A percentile compares a stretch with the other conserved stretches of the same genome.
Evolutionary conservation across 208 protist species (phyloP).

Genomic region (Trypanosoma platydactyli): DNA sequence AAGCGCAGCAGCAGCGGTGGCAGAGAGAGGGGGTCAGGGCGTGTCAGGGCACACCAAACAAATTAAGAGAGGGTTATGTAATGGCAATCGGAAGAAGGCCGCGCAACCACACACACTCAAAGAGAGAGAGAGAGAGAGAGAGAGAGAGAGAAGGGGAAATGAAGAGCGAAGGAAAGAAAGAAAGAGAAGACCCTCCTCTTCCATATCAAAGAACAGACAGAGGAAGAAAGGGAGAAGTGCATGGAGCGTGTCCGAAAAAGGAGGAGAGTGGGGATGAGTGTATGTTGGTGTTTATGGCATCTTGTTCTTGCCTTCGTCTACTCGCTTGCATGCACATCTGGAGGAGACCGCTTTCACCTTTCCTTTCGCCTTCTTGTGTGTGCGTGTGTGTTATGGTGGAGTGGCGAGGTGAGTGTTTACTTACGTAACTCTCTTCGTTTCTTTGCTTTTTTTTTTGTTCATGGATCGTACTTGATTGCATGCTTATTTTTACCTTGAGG

Average conservation of each 20-base stretch:
- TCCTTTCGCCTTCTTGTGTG: no score
- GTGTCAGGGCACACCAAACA: conserved; percentile 6
- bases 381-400: no score
- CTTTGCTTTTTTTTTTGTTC: not conserved
- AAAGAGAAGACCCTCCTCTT: not conserved
- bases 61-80: conserved; percentile 1
- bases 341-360: no score
- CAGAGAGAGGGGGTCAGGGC: conserved; percentile 10
- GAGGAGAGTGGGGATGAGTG: not conserved
- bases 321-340: no score
- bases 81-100: not conserved
- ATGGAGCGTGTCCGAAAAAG: no score
- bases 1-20: not conserved
- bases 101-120: not conserved
- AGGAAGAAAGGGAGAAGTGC: no score
- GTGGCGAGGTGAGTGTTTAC: no score
- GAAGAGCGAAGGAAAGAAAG: not conserved
- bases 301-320: not conserved
- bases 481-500: not conserved
- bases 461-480: not conserved
- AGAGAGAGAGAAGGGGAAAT: conserved; percentile 1
- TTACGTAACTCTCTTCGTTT: no score
- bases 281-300: not conserved
- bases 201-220: no score
- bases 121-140: conserved; percentile 10